Evolutionary conservation across 2,329 filamentous ascomycete species (phyloP).

Genomic region (Venturia carpophila): DNA sequence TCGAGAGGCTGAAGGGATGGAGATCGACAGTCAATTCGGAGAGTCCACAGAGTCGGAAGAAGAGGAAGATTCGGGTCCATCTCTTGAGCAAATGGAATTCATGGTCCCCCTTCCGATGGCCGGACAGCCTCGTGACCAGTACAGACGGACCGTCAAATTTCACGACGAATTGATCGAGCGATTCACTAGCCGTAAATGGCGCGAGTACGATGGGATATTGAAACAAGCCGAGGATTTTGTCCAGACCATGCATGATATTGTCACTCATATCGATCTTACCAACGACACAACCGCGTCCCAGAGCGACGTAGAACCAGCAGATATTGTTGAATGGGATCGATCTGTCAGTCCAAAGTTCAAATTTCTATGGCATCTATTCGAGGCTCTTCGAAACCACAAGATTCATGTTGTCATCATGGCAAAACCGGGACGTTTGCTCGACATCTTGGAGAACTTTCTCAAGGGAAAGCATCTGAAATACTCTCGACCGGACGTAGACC

Average conservation of each 20-base stretch:
- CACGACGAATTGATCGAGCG: conserved; percentile 15
- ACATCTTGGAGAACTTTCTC: conserved; percentile 16
- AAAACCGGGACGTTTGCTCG: conserved; percentile 4
- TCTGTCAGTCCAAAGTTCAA: conserved; percentile 18
- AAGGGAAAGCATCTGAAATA: conserved; percentile 9
- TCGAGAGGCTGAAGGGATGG: neutral
- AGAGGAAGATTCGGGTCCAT: conserved; percentile 5
- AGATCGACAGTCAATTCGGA: neutral
- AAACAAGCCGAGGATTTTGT: conserved; percentile 15
- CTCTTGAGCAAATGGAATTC: conserved; percentile 17
- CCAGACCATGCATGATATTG: conserved; percentile 16
- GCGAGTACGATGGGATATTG: neutral
- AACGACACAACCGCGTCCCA: conserved; percentile 15
- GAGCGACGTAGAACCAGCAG: conserved; percentile 10
- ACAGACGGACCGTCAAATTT: conserved; percentile 16
- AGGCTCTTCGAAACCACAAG: conserved; percentile 1
- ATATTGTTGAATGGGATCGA: conserved; percentile 16
- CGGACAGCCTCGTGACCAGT: conserved; percentile 17
- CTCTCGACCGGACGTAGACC: conserved; percentile 1
- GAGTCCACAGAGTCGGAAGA: conserved; percentile 12
- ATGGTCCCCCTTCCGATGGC: conserved; percentile 17
- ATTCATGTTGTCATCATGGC: conserved; percentile 17
- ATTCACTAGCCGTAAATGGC: conserved; percentile 16
- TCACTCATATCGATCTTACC: conserved; percentile 17
- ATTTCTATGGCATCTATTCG: conserved; percentile 14